Evolutionary conservation across 2,329 filamentous ascomycete species (phyloP).

Genomic region (Trichoderma cornu-damae): DNA sequence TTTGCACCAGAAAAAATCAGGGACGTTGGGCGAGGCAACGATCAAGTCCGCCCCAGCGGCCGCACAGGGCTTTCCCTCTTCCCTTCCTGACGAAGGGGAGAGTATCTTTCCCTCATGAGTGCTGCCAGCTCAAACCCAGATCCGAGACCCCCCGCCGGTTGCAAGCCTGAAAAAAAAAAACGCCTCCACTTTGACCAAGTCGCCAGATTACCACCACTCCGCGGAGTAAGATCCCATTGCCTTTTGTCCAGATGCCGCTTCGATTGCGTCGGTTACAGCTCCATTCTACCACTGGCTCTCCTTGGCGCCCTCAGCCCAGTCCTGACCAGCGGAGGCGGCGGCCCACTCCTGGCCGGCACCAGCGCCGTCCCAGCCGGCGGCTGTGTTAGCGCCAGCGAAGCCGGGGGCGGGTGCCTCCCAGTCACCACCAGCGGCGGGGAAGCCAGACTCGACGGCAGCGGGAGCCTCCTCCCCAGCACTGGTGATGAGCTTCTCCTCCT

Average conservation of each 20-base stretch:
- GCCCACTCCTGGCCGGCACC: slow-evolving; percentile 54
- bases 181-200: slow-evolving; percentile 21
- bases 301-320: slow-evolving; percentile 62
- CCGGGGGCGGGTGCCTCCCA: slow-evolving; percentile 78
- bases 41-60: slow-evolving; percentile 81
- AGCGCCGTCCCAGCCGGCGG: slow-evolving; percentile 54
- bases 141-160: slow-evolving; percentile 13
- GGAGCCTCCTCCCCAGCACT: slow-evolving; percentile 79
- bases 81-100: slow-evolving; percentile 32
- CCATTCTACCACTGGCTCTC: slow-evolving; percentile 52
- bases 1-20: slow-evolving; percentile 22
- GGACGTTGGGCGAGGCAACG: slow-evolving; percentile 62
- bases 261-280: neutral
- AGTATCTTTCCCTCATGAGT: slow-evolving; percentile 99
- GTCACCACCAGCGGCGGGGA: slow-evolving; percentile 63
- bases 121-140: slow-evolving; percentile 56
- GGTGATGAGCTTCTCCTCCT: slow-evolving; percentile 83
- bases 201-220: slow-evolving; percentile 20
- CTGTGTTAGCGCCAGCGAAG: slow-evolving; percentile 56
- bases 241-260: slow-evolving; percentile 1
- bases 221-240: neutral
- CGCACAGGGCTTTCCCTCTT: slow-evolving; percentile 98
- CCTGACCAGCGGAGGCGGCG: slow-evolving; percentile 57
- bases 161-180: slow-evolving; percentile 25
- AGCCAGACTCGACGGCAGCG: slow-evolving; percentile 72